phyloP scores from a whole-genome alignment of 768 basidiomycete species.

The Leucocoprinus birnbaumii region DNA sequence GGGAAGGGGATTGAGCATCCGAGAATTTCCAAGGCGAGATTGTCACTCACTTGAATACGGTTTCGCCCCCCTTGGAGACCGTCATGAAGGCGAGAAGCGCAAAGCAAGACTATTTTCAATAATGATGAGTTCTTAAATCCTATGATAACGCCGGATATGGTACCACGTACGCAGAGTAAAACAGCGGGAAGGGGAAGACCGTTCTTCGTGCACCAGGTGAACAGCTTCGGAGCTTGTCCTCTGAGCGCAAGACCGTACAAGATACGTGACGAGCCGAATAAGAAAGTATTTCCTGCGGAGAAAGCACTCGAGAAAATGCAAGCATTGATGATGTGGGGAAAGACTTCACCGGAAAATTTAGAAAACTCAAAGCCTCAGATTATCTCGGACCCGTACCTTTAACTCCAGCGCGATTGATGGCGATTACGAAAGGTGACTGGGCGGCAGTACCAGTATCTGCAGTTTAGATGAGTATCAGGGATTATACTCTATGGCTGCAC shows the following conservation, averaged over 20 bases:
- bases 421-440: slow-evolving; percentile 83
- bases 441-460: slow-evolving; percentile 59
- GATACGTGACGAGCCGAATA: slow-evolving; percentile 54
- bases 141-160: no score
- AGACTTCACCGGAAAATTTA: slow-evolving; percentile 27
- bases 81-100: slow-evolving; percentile 62
- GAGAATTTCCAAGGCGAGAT: background rate
- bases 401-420: slow-evolving; percentile 69
- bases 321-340: slow-evolving; percentile 73
- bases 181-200: slow-evolving; percentile 46
- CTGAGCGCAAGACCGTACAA: slow-evolving; percentile 51
- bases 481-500: background rate
- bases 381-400: slow-evolving; percentile 35
- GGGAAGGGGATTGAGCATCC: background rate
- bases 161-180: slow-evolving; percentile 26
- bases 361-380: slow-evolving; percentile 15
- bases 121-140: background rate
- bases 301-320: slow-evolving; percentile 69
- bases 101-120: slow-evolving; percentile 35
- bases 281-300: slow-evolving; percentile 66
- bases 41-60: slow-evolving; percentile 50
- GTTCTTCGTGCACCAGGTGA: slow-evolving; percentile 42
- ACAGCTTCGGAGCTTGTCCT: slow-evolving; percentile 44
- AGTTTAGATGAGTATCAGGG: background rate
- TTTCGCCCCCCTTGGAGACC: slow-evolving; percentile 49